These are phyloP conservation scores for Russula griseocarnosa DNA, from an alignment of 768 basidiomycete species.

Conservation along the genomic window DNA sequence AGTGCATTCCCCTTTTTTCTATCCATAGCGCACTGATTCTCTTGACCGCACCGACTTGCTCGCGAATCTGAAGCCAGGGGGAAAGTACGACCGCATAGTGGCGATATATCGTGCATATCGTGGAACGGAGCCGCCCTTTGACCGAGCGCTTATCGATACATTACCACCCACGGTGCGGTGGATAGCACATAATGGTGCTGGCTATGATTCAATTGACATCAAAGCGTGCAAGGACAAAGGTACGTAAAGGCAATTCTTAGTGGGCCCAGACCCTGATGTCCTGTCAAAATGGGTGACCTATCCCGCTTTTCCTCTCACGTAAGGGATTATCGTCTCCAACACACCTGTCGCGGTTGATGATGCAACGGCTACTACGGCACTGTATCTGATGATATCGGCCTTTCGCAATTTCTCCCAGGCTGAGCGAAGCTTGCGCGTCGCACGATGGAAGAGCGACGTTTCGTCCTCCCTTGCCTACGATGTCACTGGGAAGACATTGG, in stretches of 20 bases:
- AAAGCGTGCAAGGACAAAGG: conserved; percentile 66
- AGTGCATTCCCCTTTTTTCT: neutral
- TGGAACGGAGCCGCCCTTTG: conserved; percentile 59
- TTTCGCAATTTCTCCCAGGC: conserved; percentile 67
- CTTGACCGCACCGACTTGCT: conserved; percentile 66
- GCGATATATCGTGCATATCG: conserved; percentile 79
- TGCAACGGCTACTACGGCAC: conserved; percentile 83
- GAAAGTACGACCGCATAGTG: conserved; percentile 67
- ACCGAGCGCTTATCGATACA: conserved; percentile 68
- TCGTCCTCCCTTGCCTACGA: conserved; percentile 53
- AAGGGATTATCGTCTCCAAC: conserved; percentile 78
- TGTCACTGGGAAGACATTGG: conserved; percentile 62
- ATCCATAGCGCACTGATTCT: conserved; percentile 50
- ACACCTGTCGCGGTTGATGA: conserved; percentile 90
- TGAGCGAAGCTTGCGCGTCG: conserved; percentile 52
- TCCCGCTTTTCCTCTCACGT: neutral
- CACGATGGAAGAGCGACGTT: conserved; percentile 58
- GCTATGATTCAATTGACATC: conserved; percentile 87
- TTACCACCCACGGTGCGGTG: conserved; percentile 69
- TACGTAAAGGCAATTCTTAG: conserved; percentile 31
- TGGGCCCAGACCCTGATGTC: neutral
- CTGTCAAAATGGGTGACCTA: neutral
- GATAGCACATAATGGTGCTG: conserved; percentile 92
- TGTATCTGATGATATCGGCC: conserved; percentile 77
- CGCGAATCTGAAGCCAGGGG: conserved; percentile 54